Conservation (phyloP, 495 filamentous ascomycete species). For the Pyrenopolyporus hunteri region DNA sequence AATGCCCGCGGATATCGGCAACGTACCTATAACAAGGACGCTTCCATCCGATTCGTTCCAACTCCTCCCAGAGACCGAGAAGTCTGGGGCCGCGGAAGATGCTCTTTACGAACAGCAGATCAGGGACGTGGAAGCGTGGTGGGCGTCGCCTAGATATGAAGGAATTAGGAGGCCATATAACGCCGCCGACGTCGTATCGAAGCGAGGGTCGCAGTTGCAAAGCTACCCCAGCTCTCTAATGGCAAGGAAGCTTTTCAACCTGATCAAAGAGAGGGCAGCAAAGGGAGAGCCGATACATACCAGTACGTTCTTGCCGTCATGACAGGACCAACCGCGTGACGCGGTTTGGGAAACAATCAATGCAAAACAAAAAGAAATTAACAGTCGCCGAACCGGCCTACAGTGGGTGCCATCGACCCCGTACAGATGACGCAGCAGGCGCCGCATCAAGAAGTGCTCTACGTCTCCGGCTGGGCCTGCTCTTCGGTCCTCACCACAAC, state of each 20-base stretch:
- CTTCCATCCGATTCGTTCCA: constrained; percentile 78
- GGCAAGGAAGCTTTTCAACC: constrained; percentile 91
- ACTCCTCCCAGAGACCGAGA: constrained; percentile 72
- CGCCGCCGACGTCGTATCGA: constrained; percentile 88
- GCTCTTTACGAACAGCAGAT: constrained; percentile 79
- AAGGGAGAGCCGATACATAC: constrained; percentile 89
- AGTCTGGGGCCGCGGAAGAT: constrained; percentile 81
- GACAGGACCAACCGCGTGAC: too few species aligned
- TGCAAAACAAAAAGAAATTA: too few species aligned
- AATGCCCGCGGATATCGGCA: constrained; percentile 44
- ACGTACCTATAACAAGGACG: constrained; percentile 56
- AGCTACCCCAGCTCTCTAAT: constrained; percentile 88
- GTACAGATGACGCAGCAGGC: constrained; percentile 99
- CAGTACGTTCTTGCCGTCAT: constrained; percentile 58
- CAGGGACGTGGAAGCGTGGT: constrained; percentile 84
- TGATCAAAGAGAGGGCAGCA: constrained; percentile 76
- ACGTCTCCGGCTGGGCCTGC: constrained; percentile 97
- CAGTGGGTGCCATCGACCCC: constrained; percentile 97
- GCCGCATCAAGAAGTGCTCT: constrained; percentile 91
- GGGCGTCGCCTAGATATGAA: constrained; percentile 78
- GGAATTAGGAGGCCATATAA: constrained; percentile 92
- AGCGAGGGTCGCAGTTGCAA: constrained; percentile 85
- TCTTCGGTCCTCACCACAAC: constrained; percentile 89
- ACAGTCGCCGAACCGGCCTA: neutral
- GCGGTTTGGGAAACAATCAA: too few species aligned